Evolutionary conservation across 2,329 filamentous ascomycete genomes (phyloP).

Genomic region (Acrocalymma vagum): DNA sequence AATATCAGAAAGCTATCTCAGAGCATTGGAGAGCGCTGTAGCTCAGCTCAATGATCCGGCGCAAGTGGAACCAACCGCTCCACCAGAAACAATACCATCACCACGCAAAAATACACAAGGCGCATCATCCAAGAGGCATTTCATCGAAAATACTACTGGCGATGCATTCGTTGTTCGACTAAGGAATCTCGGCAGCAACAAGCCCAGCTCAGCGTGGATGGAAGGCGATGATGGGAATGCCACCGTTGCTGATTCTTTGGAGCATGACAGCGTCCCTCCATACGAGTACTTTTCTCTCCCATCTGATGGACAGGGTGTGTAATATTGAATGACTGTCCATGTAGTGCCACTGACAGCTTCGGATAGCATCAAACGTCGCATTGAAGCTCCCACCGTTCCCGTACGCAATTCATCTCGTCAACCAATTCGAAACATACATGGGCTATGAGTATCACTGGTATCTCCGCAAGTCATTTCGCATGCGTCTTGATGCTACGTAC

Average conservation of each 20-base stretch:
- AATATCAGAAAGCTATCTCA: not conserved
- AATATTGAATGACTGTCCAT: too few relatives aligned
- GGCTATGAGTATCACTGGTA: conserved; percentile 7
- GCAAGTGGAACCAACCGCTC: too few relatives aligned
- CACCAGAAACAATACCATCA: too few relatives aligned
- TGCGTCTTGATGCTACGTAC: conserved; percentile 1
- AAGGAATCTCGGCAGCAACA: not conserved
- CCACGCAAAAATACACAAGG: too few relatives aligned
- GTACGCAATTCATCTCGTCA: conserved; percentile 5
- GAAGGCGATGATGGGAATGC: too few relatives aligned
- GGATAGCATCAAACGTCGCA: too few relatives aligned
- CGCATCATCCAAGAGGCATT: not conserved
- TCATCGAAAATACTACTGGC: not conserved
- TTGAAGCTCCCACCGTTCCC: conserved; percentile 5
- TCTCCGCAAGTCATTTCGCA: conserved; percentile 1
- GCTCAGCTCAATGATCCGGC: not conserved
- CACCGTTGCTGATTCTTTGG: too few relatives aligned
- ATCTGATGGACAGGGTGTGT: too few relatives aligned
- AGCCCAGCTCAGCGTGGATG: too few relatives aligned
- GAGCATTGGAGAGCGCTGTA: not conserved
- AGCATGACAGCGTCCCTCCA: too few relatives aligned
- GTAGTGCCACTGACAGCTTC: too few relatives aligned
- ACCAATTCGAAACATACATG: conserved; percentile 3
- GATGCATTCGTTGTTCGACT: not conserved
- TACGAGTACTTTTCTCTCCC: too few relatives aligned